Base-by-base conservation (phyloP, 306 rosid genomes). In the Castanopsis chinensis region DNA sequence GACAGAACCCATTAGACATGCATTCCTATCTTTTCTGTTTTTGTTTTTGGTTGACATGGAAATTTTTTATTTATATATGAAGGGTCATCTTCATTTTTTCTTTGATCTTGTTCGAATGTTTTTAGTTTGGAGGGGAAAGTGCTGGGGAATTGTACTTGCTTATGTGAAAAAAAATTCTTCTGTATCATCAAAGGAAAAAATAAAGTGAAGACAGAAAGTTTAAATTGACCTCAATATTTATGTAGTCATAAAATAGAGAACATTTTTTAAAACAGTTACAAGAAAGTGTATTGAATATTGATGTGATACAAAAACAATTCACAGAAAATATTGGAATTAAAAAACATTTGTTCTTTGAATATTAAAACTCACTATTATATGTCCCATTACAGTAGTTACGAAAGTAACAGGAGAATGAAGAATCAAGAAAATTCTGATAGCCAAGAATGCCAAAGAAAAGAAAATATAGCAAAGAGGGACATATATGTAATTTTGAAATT, bases 401-500 rank as follows among this genome's bases (percentile, higher is more conserved):
- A 53, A 73, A 58, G 52, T 68, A 67, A 56, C 68, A 49, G 23
- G 70, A 52, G 23, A 37, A 18, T 81, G 11, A n/a, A 43, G 75
- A 28, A 70, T 71, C 12, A 76, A 70, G 2, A 52, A 51, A 76
- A 51, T 64, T 28, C 45, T 60, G 58, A 1, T 73, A 30, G 59
- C 79, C 28, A 25, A 59, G 63, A 53, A 60, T 43, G 7, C n/a
- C 53, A 35, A 78, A 71, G 32, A 8, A 67, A 82, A 75, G 72
- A 37, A 41, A 7, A 41, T 25, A 57, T 18, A 8, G 70, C 30
- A 14, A 59, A 17, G 37, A 80, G 56, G 90, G 92, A 83, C 82
- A 86, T 20, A 84, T 73, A 28, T 28, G 90, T 89, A 76, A 84
- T 69, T 82, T 77, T 27, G 9, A 30, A 51, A 27, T 23, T 37